A percentile compares a stretch with the other conserved stretches of the same genome.
Conservation (phyloP, 352 stramenopile genomes). For the Pythium phragmitis region DNA sequence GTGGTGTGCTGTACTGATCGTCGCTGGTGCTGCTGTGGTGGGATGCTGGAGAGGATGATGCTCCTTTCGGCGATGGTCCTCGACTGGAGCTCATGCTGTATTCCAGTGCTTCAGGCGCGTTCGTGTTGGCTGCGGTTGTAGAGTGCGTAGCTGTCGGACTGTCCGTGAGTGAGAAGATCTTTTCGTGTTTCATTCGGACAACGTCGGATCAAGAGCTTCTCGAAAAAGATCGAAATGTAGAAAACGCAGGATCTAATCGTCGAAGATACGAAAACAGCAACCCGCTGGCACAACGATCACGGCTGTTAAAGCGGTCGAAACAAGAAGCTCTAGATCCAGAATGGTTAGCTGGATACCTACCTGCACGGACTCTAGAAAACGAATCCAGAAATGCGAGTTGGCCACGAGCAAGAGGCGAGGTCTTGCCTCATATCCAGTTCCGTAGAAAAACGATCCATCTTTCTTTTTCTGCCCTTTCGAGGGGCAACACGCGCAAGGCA, state of each 20-base stretch:
- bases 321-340: neutral
- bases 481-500: neutral
- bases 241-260: slow-evolving; percentile 13
- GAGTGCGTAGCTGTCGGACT: neutral
- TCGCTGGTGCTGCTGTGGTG: neutral
- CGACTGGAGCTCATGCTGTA: slow-evolving; percentile 10
- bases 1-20: neutral
- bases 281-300: neutral
- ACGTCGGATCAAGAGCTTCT: neutral
- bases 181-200: neutral
- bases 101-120: neutral
- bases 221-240: slow-evolving; percentile 11
- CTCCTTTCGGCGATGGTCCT: neutral
- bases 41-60: neutral
- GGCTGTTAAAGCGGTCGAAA: neutral
- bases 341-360: neutral
- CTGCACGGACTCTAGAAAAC: neutral
- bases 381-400: slow-evolving; percentile 17
- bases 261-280: slow-evolving; percentile 4
- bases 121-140: neutral
- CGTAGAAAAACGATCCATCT: slow-evolving; percentile 30
- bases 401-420: neutral
- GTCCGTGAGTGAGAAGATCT: slow-evolving; percentile 1
- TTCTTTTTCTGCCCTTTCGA: slow-evolving; percentile 38
- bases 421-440: slow-evolving; percentile 29